phyloP scores from a whole-genome alignment of 2,329 filamentous ascomycete species.

The Aaosphaeria pasadenensis region DNA sequence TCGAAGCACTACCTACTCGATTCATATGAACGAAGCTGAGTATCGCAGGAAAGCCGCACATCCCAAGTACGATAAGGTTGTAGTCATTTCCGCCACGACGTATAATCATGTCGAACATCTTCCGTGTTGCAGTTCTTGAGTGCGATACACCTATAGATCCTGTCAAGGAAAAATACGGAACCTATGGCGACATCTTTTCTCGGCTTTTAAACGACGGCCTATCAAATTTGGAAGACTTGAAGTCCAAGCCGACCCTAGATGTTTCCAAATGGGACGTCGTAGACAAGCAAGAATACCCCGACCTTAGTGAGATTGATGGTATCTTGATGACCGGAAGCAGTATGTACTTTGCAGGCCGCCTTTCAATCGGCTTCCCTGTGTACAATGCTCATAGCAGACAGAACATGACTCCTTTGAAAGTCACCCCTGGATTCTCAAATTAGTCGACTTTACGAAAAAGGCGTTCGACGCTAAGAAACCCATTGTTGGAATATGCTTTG shows the following conservation, averaged over 20 bases:
- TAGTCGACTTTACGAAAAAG: not conserved
- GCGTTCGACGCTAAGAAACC: slow-evolving; percentile 45
- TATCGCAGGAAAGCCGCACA: too few species aligned
- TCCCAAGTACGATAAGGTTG: too few species aligned
- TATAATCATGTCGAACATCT: not conserved
- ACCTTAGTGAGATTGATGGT: slow-evolving; percentile 72
- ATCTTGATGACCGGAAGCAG: slow-evolving; percentile 74
- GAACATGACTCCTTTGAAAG: slow-evolving; percentile 35
- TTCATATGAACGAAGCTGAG: too few species aligned
- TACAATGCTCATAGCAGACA: slow-evolving; percentile 47
- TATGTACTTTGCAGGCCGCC: slow-evolving; percentile 30
- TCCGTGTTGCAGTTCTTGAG: slow-evolving; percentile 85
- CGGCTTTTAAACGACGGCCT: slow-evolving; percentile 48
- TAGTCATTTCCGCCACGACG: not conserved
- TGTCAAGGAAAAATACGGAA: slow-evolving; percentile 63
- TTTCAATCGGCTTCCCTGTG: not conserved
- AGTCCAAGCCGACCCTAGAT: slow-evolving; percentile 18
- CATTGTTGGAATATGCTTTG: slow-evolving; percentile 81
- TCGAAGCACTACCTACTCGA: too few species aligned
- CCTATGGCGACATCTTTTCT: slow-evolving; percentile 65
- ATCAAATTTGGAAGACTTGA: not conserved
- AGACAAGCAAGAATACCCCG: slow-evolving; percentile 65
- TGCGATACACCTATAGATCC: slow-evolving; percentile 73
- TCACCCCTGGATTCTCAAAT: not conserved
- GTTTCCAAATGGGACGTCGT: slow-evolving; percentile 72